phyloP scores from a whole-genome alignment of 345 rosid genomes.

The Rhizophora apiculata region DNA sequence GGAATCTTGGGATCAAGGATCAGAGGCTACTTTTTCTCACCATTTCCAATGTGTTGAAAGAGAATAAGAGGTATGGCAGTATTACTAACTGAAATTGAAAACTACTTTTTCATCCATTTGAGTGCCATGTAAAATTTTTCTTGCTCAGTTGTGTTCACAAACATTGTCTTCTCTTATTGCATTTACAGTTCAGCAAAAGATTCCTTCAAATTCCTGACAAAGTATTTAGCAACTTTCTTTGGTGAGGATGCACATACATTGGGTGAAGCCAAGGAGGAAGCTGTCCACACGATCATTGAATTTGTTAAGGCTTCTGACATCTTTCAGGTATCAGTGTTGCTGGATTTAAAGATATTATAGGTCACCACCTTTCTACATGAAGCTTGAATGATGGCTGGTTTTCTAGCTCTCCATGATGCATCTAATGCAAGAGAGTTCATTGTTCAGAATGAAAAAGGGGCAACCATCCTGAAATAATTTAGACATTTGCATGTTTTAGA shows the following conservation, averaged over 20 bases:
- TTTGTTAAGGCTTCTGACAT: slow-evolving; percentile 87
- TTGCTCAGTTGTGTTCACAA: neutral
- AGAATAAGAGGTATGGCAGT: slow-evolving; percentile 61
- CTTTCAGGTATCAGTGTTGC: slow-evolving; percentile 57
- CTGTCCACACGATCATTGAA: slow-evolving; percentile 64
- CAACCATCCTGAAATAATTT: neutral
- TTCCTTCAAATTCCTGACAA: slow-evolving; percentile 67
- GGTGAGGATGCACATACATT: slow-evolving; percentile 56
- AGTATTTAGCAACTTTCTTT: slow-evolving; percentile 83
- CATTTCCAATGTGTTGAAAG: slow-evolving; percentile 65
- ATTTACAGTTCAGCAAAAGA: slow-evolving; percentile 64
- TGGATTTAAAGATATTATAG: neutral
- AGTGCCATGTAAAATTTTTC: neutral
- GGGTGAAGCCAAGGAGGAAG: slow-evolving; percentile 89
- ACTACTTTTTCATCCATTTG: slow-evolving; percentile 1
- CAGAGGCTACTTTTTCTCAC: slow-evolving; percentile 77
- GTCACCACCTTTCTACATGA: neutral
- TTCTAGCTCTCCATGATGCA: too few relatives aligned
- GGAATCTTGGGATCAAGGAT: slow-evolving; percentile 78
- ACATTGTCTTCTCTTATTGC: neutral
- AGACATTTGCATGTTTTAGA: too few relatives aligned
- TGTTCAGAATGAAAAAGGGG: neutral
- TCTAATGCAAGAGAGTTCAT: neutral
- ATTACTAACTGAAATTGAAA: neutral
- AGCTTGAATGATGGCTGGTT: neutral